Percentiles rank a stretch among this genome's conserved stretches.
Conservation (phyloP, 2,329 filamentous ascomycete species). For the Ceratocystis papillata region DNA sequence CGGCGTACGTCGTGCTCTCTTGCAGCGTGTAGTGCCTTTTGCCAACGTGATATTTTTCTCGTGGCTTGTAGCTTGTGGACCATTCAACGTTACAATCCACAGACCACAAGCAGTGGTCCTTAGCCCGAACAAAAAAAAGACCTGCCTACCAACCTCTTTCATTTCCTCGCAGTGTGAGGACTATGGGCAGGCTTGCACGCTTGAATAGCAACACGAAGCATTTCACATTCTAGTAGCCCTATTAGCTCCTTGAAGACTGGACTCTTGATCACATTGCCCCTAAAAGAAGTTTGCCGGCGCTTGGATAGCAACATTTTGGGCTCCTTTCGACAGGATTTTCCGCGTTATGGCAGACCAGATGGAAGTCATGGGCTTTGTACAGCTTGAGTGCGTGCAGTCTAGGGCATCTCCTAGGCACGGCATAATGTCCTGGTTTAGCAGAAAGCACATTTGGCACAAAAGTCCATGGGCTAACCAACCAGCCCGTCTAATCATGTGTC, state of each 20-base stretch:
- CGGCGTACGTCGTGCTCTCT: constrained; percentile 3
- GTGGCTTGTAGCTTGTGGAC: background rate
- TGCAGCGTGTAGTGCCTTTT: constrained; percentile 1
- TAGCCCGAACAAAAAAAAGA: background rate
- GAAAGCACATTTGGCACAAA: background rate
- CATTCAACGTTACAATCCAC: background rate
- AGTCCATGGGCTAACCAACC: constrained; percentile 6
- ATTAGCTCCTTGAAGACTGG: too few relatives aligned
- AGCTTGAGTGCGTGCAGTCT: background rate
- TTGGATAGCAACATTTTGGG: background rate
- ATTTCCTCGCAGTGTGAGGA: background rate
- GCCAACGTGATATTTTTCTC: background rate
- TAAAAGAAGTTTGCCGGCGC: background rate
- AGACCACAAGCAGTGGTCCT: background rate
- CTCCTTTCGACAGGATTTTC: background rate
- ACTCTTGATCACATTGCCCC: too few relatives aligned
- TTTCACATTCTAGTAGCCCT: background rate
- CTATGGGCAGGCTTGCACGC: background rate
- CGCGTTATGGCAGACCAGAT: background rate
- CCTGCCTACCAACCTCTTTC: background rate
- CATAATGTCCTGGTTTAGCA: constrained; percentile 3
- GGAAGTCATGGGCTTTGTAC: background rate
- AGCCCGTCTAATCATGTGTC: constrained; percentile 2
- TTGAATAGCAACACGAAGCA: constrained; percentile 1
- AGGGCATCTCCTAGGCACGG: background rate